These are phyloP conservation scores for Diplodia seriata DNA, from an alignment of 2,329 filamentous ascomycete genomes.

Conservation along the genomic window DNA sequence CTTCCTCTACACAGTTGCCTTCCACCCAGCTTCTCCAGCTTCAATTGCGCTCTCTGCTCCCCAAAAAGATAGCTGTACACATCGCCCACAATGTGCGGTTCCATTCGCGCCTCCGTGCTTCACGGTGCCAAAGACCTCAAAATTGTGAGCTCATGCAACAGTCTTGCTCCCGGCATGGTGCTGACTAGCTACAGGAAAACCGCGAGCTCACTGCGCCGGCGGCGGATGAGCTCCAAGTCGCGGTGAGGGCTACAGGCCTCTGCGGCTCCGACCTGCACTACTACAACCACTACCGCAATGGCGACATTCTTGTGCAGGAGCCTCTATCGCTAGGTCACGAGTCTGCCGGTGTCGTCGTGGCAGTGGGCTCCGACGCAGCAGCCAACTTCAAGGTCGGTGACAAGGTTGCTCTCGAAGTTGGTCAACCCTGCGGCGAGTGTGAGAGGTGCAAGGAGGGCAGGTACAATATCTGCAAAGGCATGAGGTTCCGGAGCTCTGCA, in stretches of 20 bases:
- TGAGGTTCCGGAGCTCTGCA: constrained; percentile 66
- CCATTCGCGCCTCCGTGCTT: constrained; percentile 59
- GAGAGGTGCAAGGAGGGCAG: constrained; percentile 61
- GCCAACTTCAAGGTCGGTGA: constrained; percentile 73
- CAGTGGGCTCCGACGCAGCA: constrained; percentile 71
- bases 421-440: constrained; percentile 77
- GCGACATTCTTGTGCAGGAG: constrained; percentile 80
- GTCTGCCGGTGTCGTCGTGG: constrained; percentile 79
- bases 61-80: not conserved
- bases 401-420: constrained; percentile 90
- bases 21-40: not conserved
- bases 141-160: constrained; percentile 53
- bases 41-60: not conserved
- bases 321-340: constrained; percentile 83
- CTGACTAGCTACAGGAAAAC: constrained; percentile 57
- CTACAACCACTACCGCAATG: constrained; percentile 86
- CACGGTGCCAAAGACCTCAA: constrained; percentile 67
- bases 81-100: constrained; percentile 31
- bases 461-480: constrained; percentile 67
- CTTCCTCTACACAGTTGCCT: not conserved
- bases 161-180: not conserved
- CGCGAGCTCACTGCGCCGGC: constrained; percentile 56
- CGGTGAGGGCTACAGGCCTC: constrained; percentile 70
- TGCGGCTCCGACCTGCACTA: constrained; percentile 81
- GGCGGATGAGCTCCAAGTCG: constrained; percentile 66